A percentile compares a stretch with the other conserved stretches of the same genome.
Evolutionary conservation across 352 stramenopile genomes (phyloP).

Genomic region (Phytophthora sansomeana): DNA sequence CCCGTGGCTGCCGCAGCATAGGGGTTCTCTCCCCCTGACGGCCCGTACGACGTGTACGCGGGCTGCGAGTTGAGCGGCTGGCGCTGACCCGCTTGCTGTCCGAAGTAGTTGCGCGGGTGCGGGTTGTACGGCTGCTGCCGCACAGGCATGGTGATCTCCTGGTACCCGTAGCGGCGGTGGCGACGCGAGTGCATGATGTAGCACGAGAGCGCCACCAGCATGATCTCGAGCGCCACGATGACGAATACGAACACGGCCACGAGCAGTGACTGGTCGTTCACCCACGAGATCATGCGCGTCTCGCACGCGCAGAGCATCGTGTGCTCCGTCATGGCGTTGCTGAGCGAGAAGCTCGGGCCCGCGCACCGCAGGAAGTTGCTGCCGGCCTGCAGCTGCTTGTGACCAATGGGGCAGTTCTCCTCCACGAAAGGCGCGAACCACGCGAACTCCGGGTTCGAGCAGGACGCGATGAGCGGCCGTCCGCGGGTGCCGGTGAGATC

Average conservation of each 20-base stretch:
- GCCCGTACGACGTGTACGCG: slow-evolving; percentile 43
- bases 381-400: slow-evolving; percentile 53
- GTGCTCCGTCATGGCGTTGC: slow-evolving; percentile 74
- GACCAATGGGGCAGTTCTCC: slow-evolving; percentile 72
- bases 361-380: slow-evolving; percentile 81
- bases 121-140: slow-evolving; percentile 83
- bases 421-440: slow-evolving; percentile 84
- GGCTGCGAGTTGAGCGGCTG: slow-evolving; percentile 55
- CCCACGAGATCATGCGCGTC: slow-evolving; percentile 79
- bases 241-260: slow-evolving; percentile 83
- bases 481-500: slow-evolving; percentile 49
- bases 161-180: slow-evolving; percentile 71
- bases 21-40: slow-evolving; percentile 38
- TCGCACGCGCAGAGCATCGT: slow-evolving; percentile 87
- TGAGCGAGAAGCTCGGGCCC: slow-evolving; percentile 67
- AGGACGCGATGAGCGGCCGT: slow-evolving; percentile 58
- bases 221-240: slow-evolving; percentile 84
- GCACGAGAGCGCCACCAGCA: slow-evolving; percentile 80
- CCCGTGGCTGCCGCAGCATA: slow-evolving; percentile 39
- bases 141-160: slow-evolving; percentile 89
- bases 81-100: slow-evolving; percentile 40
- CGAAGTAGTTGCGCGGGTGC: slow-evolving; percentile 83
- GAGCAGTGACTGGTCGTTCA: slow-evolving; percentile 81
- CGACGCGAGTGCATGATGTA: slow-evolving; percentile 86
- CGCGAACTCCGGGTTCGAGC: slow-evolving; percentile 59